Base-by-base conservation (phyloP, 257 asterid species). In the Solanum peruvianum region DNA sequence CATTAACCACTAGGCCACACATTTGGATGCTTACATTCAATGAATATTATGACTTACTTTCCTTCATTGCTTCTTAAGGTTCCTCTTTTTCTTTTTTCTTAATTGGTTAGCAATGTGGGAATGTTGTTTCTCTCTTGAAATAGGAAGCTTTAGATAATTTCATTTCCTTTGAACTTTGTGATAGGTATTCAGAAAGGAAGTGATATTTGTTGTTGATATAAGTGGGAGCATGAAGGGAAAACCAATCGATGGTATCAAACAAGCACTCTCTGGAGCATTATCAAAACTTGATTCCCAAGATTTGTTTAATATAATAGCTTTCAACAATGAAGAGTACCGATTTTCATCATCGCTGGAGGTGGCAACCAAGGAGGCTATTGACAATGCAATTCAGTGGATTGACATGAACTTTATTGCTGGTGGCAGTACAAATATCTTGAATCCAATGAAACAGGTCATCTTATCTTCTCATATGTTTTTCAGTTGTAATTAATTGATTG, bases 211-310 rank as follows among this genome's bases (percentile, higher is more conserved):
- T 88, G 94, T 94, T 83, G 98, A 94, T 89, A 92, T 92, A 88
- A 94, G 98, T 88, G 95, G 94, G 47, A 94, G 98, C 91, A 94
- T 93, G 98, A 92, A 88, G 86, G 95, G 92, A 47, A 94, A 90
- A 90, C 92, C 89, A 33, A 91, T 94, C 2, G 98, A 94, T 29
- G 94, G 92, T 86, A 90, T 93, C 85, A 94, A 93, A 91, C 88
- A 18, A 82, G 96, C 93, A 42, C 95, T 94, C 77, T 90, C 87
- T 87, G 88, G 90, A 56, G 95, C 95, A 25, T 94, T 94, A n/a
- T 88, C 90, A 31, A 92, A 92, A 89, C 95, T 94, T 88, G 91
- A 90, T 39, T 90, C 94, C 60, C 90, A 89, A 77, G 98, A 93
- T 88, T 66, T 82, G 83, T 94, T 94, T 86, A 92, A 91, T 86